Evolutionary conservation across 371 early-diverging fungal species (phyloP), one percentile per base, ranked within the genome.

Genomic region (Rhizomucor pusillus): DNA sequence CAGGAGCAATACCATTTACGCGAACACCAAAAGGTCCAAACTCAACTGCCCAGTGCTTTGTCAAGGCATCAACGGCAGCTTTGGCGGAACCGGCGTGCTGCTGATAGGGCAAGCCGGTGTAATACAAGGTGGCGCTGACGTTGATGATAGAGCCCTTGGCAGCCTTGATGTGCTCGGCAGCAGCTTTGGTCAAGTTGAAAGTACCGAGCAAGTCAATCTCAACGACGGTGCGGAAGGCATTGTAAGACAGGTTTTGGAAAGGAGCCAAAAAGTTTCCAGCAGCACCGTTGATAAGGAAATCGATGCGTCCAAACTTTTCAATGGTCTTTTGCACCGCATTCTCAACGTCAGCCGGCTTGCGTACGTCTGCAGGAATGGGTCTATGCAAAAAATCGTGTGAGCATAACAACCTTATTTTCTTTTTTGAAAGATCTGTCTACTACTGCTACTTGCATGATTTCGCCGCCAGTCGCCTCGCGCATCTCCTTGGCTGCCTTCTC

Each of bases 251-350:
- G 36, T 79, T 60, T 40, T 84, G 79, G 44, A 81, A 81, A 34
- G 88, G 72, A 12, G 87, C 76, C 51, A 92, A 71, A 60, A 92
- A 92, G 67, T 92, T 92, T 41, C 92, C 92, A 13, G 92, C 90
- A 22, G 87, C 88, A 45, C 80, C 80, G 43, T 72, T 72, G 59
- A 80, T 80, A 50, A 78, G 65, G 50, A 50, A 73, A 69, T 91
- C 92, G 47, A 91, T 81, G n/a, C 79, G 71, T 5, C 90, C 90
- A 54, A 74, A 89, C 48, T 72, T 72, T 24, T 85, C 88, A 11
- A 81, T 60, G 13, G 86, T 76, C 51, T 72, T 65, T 29, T 82
- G 67, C 18, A 90, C 78, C 4, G 85, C 92, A n/a, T 56, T 67
- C 48, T 82, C 81, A 14, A 89, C 57, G 48, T 84, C 79, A 18